A percentile compares a stretch with the other conserved stretches of the same genome.
Conservation (phyloP, 2,329 filamentous ascomycete genomes). For the Calonectria montana region DNA sequence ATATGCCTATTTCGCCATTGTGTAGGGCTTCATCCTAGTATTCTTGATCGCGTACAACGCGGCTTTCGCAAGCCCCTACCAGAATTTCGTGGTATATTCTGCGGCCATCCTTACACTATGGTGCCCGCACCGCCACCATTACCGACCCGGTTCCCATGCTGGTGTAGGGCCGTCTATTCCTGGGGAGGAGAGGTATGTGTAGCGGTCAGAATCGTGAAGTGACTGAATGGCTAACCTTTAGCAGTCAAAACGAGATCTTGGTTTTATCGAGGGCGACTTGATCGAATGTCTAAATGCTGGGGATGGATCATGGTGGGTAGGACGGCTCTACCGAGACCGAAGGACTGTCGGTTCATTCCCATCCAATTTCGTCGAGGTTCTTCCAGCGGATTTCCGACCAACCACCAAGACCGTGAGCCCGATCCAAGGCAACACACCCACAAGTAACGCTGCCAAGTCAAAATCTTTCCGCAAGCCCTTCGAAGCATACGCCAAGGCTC, state of each 20-base stretch:
- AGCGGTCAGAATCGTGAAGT: neutral
- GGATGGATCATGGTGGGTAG: constrained; percentile 99
- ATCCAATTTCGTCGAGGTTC: constrained; percentile 95
- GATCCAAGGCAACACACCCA: constrained; percentile 66
- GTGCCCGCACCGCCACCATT: constrained; percentile 68
- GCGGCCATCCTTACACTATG: constrained; percentile 53
- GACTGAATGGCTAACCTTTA: constrained; percentile 32
- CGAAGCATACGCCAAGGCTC: constrained; percentile 74
- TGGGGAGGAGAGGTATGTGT: constrained; percentile 83
- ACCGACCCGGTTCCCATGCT: constrained; percentile 87
- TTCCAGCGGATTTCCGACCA: constrained; percentile 87
- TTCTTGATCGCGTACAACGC: constrained; percentile 28
- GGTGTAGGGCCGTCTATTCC: constrained; percentile 91
- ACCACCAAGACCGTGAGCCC: constrained; percentile 71
- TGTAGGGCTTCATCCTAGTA: constrained; percentile 29
- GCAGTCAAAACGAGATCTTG: constrained; percentile 89
- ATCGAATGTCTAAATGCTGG: constrained; percentile 99
- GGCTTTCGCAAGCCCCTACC: constrained; percentile 18
- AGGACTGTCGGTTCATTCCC: constrained; percentile 93
- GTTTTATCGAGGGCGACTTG: constrained; percentile 96
- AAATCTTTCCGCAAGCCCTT: constrained; percentile 75
- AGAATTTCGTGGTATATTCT: constrained; percentile 10
- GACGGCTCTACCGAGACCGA: constrained; percentile 87
- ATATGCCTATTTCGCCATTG: constrained; percentile 35
- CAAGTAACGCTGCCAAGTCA: constrained; percentile 67